Percentiles rank a stretch among this genome's conserved stretches.
These are phyloP conservation scores for Eutrema heterophyllum DNA, from an alignment of 345 rosid genomes.

Conservation along the genomic window DNA sequence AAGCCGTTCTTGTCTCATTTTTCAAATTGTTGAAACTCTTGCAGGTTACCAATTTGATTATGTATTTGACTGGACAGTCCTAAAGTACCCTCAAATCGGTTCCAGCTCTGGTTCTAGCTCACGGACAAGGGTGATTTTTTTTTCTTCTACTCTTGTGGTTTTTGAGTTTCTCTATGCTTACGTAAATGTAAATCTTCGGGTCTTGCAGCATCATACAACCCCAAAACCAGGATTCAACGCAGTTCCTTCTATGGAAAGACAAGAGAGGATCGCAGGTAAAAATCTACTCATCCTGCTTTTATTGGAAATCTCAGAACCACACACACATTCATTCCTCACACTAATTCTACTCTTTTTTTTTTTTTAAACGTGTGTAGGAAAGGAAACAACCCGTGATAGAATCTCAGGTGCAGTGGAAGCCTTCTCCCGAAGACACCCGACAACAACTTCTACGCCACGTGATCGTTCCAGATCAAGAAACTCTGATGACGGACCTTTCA, in stretches of 20 bases:
- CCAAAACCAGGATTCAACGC: conserved; percentile 44
- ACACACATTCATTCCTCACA: conserved; percentile 1
- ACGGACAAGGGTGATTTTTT: conserved; percentile 17
- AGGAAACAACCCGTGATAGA: conserved; percentile 53
- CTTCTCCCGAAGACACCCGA: conserved; percentile 56
- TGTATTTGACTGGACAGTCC: conserved; percentile 82
- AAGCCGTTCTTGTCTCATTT: neutral
- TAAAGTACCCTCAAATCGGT: conserved; percentile 68
- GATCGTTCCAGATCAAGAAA: conserved; percentile 53
- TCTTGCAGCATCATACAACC: conserved; percentile 40
- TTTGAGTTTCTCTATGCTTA: conserved; percentile 18
- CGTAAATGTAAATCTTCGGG: neutral
- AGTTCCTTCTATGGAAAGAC: conserved; percentile 48
- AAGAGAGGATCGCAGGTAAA: conserved; percentile 50
- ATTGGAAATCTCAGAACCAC: conserved; percentile 31
- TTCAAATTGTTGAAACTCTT: neutral
- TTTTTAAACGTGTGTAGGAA: conserved; percentile 34
- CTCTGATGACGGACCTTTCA: conserved; percentile 49
- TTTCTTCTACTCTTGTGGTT: conserved; percentile 15
- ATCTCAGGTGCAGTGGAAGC: conserved; percentile 68
- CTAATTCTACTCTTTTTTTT: neutral
- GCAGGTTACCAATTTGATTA: conserved; percentile 76
- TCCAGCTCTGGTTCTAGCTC: conserved; percentile 51
- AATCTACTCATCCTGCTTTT: neutral
- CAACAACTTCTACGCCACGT: conserved; percentile 38